These are phyloP conservation scores for Arthrobotrys conoides DNA, from an alignment of 2,329 filamentous ascomycete genomes.

Conservation along the genomic window DNA sequence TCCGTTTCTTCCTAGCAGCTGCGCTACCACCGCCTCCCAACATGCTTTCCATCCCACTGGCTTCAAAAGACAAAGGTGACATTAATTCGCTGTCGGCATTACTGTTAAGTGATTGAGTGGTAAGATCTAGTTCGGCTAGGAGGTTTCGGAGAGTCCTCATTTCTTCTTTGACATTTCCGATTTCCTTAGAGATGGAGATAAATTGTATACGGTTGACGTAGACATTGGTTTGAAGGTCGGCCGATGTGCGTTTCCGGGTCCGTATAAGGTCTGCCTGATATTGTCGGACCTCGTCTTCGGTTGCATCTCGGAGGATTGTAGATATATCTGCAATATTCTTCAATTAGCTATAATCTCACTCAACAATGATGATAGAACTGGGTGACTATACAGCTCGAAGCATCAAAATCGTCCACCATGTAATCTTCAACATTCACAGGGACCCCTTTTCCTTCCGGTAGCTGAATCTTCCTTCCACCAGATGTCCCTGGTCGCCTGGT, in stretches of 20 bases:
- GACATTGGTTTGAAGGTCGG: constrained; percentile 92
- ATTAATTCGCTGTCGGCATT: constrained; percentile 68
- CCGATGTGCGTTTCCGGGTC: constrained; percentile 81
- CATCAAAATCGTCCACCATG: constrained; percentile 81
- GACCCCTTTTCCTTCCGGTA: constrained; percentile 70
- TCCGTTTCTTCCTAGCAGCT: constrained; percentile 70
- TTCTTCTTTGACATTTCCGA: constrained; percentile 95
- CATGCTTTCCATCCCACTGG: constrained; percentile 24
- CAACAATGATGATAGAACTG: neutral
- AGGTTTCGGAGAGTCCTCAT: constrained; percentile 91
- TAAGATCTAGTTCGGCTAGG: constrained; percentile 91
- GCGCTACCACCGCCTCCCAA: constrained; percentile 65
- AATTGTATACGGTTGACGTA: constrained; percentile 98
- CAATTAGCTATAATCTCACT: constrained; percentile 49
- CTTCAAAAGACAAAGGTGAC: constrained; percentile 34
- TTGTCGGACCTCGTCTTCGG: constrained; percentile 86
- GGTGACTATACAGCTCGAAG: constrained; percentile 79
- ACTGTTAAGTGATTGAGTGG: constrained; percentile 77
- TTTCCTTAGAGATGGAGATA: constrained; percentile 99
- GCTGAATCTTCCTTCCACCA: constrained; percentile 70
- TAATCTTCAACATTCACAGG: constrained; percentile 82
- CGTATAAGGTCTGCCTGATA: constrained; percentile 83
- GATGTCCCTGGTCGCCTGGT: constrained; percentile 66
- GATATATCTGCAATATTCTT: constrained; percentile 72
- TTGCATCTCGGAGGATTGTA: constrained; percentile 82